A percentile compares a stretch with the other conserved stretches of the same genome.
Evolutionary conservation across 441 rosid species (phyloP).

Genomic region (Populus tomentosa): DNA sequence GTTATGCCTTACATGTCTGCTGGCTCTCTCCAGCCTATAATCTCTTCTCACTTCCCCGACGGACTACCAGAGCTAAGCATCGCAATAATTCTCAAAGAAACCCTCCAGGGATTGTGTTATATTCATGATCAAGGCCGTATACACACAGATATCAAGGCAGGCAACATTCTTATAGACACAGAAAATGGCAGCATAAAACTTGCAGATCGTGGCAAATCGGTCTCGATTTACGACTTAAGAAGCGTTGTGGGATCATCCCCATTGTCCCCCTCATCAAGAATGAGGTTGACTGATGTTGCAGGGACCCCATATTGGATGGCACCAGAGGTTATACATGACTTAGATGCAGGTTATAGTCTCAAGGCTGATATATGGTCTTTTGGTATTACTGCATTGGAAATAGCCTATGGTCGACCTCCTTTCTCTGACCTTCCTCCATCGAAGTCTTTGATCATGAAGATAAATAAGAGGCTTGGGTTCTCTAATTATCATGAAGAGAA

Average conservation of each 20-base stretch:
- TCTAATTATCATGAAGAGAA: slow-evolving; percentile 49
- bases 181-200: slow-evolving; percentile 59
- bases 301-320: too few relatives aligned
- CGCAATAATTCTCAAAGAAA: slow-evolving; percentile 64
- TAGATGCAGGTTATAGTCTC: too few relatives aligned
- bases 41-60: slow-evolving; percentile 39
- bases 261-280: slow-evolving; percentile 27
- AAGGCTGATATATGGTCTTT: slow-evolving; percentile 11
- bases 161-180: slow-evolving; percentile 66
- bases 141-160: slow-evolving; percentile 80
- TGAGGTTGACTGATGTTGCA: slow-evolving; percentile 49
- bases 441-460: slow-evolving; percentile 70
- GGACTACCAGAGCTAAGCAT: slow-evolving; percentile 73
- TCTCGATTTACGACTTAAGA: slow-evolving; percentile 60
- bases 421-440: slow-evolving; percentile 77
- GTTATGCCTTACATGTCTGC: slow-evolving; percentile 56
- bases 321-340: too few relatives aligned
- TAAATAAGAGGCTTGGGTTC: slow-evolving; percentile 65
- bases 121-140: slow-evolving; percentile 78
- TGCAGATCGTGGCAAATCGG: slow-evolving; percentile 82
- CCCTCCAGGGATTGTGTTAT: slow-evolving; percentile 57
- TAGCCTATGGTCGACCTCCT: slow-evolving; percentile 83
- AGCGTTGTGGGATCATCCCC: slow-evolving; percentile 12
- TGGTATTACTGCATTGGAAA: slow-evolving; percentile 82
- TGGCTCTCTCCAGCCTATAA: slow-evolving; percentile 55